Percentiles rank a stretch among this genome's conserved stretches.
These are phyloP conservation scores for Zygosaccharomyces rouxii DNA, from an alignment of 805 yeast genomes.

Conservation along the genomic window DNA sequence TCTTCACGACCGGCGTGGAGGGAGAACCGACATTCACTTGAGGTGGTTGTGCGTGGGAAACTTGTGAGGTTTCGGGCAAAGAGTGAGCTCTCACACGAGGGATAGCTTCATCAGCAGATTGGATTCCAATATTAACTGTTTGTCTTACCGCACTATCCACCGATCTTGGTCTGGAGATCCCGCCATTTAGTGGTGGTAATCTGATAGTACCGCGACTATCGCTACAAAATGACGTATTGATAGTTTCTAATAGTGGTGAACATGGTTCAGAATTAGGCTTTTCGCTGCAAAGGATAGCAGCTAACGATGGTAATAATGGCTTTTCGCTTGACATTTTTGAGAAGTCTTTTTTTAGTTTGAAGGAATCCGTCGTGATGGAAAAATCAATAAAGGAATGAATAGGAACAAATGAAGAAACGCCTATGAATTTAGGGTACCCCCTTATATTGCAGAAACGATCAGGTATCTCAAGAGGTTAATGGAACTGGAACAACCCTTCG, in stretches of 20 bases:
- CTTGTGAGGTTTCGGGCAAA: constrained; percentile 5
- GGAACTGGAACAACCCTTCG: neutral
- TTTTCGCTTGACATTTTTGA: constrained; percentile 7
- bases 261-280: constrained; percentile 16
- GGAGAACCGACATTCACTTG: constrained; percentile 4
- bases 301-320: constrained; percentile 22
- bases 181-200: constrained; percentile 27
- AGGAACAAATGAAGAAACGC: neutral
- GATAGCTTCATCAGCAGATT: neutral
- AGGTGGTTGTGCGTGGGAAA: neutral
- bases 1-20: constrained; percentile 21
- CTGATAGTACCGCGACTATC: constrained; percentile 28
- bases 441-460: neutral
- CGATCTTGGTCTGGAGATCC: constrained; percentile 22
- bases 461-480: neutral
- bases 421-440: neutral
- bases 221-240: constrained; percentile 21
- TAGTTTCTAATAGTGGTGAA: constrained; percentile 21
- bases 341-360: neutral
- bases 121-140: constrained; percentile 12
- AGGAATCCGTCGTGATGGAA: neutral
- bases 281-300: constrained; percentile 16
- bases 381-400: neutral
- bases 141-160: constrained; percentile 29
- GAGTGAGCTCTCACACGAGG: constrained; percentile 8